These are phyloP conservation scores for Fragosphaeria purpurea DNA, from an alignment of 2,329 filamentous ascomycete species.

Conservation along the genomic window DNA sequence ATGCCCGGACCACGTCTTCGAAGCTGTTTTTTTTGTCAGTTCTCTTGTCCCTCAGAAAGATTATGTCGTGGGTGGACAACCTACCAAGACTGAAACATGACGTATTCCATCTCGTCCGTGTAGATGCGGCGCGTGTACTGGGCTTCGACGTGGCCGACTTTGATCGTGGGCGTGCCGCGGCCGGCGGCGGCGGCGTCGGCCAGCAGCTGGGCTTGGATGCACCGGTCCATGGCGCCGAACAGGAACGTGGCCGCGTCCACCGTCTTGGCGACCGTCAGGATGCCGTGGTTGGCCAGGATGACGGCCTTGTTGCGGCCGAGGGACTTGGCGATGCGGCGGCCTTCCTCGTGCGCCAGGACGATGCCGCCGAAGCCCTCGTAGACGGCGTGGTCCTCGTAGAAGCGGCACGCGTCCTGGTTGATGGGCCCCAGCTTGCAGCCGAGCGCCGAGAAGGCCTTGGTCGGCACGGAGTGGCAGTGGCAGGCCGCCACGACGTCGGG, in stretches of 20 bases:
- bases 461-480: conserved; percentile 44
- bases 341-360: conserved; percentile 46
- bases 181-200: conserved; percentile 39
- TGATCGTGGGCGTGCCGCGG: not conserved
- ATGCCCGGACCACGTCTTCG: too few relatives aligned
- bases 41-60: too few relatives aligned
- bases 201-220: conserved; percentile 55
- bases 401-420: conserved; percentile 43
- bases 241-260: conserved; percentile 50
- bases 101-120: too few relatives aligned
- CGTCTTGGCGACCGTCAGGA: conserved; percentile 48
- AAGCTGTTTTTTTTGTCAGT: too few relatives aligned
- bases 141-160: too few relatives aligned
- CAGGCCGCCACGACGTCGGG: conserved; percentile 48
- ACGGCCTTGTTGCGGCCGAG: conserved; percentile 41
- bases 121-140: too few relatives aligned
- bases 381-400: conserved; percentile 46
- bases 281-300: conserved; percentile 51
- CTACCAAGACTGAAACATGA: too few relatives aligned
- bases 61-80: too few relatives aligned
- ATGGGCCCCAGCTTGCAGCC: conserved; percentile 47
- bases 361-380: conserved; percentile 49
- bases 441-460: conserved; percentile 47
- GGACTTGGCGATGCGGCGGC: conserved; percentile 40
- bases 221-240: conserved; percentile 51